Percentiles rank a stretch among this genome's conserved stretches.
Conservation (phyloP, 306 rosid genomes). For the Lupinus albus region DNA sequence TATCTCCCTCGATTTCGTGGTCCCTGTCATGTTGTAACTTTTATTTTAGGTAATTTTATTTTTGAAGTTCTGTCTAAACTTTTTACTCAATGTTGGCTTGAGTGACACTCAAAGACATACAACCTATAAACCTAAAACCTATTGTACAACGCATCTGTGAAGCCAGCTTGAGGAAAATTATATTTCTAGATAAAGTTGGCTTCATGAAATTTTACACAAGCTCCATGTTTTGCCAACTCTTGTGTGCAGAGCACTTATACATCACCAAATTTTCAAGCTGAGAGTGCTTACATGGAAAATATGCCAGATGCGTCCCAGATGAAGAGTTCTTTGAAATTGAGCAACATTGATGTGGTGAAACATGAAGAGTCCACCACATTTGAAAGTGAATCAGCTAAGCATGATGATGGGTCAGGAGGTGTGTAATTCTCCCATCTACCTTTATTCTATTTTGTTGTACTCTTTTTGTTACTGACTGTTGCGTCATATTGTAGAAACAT, state of each 20-base stretch:
- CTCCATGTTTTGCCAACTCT: conserved; percentile 50
- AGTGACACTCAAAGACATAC: conserved; percentile 12
- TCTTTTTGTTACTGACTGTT: background rate
- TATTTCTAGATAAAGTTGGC: conserved; percentile 40
- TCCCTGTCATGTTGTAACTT: too few relatives aligned
- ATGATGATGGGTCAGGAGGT: conserved; percentile 49
- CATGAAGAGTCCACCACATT: conserved; percentile 42
- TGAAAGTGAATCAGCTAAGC: conserved; percentile 43
- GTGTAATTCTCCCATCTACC: conserved; percentile 17
- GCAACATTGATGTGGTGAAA: conserved; percentile 40
- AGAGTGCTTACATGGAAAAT: conserved; percentile 52
- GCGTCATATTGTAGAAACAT: conserved; percentile 32
- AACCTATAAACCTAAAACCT: conserved; percentile 1
- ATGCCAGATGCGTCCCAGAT: conserved; percentile 52
- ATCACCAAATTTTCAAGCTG: conserved; percentile 53
- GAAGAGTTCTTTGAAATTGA: conserved; percentile 49
- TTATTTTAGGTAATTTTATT: conserved; percentile 5
- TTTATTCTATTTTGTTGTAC: conserved; percentile 17
- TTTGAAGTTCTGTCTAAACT: background rate
- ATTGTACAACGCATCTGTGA: conserved; percentile 10
- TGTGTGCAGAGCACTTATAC: conserved; percentile 68
- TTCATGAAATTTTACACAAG: conserved; percentile 46
- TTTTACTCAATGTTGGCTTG: background rate
- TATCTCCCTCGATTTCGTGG: too few relatives aligned
- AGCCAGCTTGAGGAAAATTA: conserved; percentile 37